These are phyloP conservation scores for Lentinus polychrous DNA, from an alignment of 1,284 basidiomycete species.

Conservation along the genomic window DNA sequence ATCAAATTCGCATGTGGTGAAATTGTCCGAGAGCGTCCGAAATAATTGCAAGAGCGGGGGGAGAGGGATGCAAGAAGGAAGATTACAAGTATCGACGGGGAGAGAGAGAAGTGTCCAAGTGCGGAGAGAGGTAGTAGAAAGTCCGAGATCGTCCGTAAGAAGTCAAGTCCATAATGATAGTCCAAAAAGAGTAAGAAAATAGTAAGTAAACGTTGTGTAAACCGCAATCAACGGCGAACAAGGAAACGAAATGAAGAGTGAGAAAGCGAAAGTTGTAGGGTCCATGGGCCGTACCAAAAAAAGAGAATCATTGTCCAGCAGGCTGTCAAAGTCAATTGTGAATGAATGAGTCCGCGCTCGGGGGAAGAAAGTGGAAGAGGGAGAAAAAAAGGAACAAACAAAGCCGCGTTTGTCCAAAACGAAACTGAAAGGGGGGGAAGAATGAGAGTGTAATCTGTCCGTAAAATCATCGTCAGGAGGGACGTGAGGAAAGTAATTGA, in stretches of 20 bases:
- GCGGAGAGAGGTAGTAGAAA: neutral
- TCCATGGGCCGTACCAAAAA: conserved; percentile 13
- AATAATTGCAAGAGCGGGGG: neutral
- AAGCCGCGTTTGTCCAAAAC: no score
- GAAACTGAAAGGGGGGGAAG: no score
- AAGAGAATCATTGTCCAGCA: conserved; percentile 8
- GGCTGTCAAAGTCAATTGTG: neutral
- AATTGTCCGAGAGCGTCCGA: conserved; percentile 2
- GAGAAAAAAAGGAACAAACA: no score
- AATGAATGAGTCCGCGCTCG: conserved; percentile 12
- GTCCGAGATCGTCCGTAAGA: conserved; percentile 1
- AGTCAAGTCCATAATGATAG: conserved; percentile 1
- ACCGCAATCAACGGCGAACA: no score
- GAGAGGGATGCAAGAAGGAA: no score
- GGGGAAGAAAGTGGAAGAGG: conserved; percentile 1
- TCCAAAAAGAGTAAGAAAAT: neutral
- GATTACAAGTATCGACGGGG: neutral
- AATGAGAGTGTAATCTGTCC: conserved; percentile 5
- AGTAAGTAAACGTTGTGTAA: no score
- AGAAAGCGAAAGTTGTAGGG: no score
- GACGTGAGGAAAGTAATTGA: conserved; percentile 1
- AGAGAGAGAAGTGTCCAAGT: neutral
- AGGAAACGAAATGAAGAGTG: no score
- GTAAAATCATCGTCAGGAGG: conserved; percentile 1
- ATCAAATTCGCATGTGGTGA: neutral